Percentiles rank a stretch among this genome's conserved stretches.
These are phyloP conservation scores for Boechera stricta DNA, from an alignment of 345 rosid genomes.

Conservation along the genomic window DNA sequence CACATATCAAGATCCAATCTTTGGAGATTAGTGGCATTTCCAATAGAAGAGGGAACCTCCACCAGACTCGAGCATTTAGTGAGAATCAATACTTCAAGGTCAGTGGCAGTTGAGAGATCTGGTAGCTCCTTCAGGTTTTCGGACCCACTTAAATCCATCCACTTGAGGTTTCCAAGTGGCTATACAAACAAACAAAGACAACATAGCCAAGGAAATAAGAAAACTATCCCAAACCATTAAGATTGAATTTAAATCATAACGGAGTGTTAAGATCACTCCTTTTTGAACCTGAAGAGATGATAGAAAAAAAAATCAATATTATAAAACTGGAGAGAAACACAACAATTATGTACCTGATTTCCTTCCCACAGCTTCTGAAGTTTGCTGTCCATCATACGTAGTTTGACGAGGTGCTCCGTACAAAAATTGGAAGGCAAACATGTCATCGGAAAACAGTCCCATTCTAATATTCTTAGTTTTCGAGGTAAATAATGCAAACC, in stretches of 20 bases:
- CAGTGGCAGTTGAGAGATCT: neutral
- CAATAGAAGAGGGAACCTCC: no score
- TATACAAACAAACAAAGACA: neutral
- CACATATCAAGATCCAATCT: neutral
- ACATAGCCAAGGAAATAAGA: neutral
- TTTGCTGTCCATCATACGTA: neutral
- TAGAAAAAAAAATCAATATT: neutral
- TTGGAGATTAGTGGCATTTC: neutral
- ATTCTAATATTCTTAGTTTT: neutral
- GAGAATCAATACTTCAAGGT: no score
- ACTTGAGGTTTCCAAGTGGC: neutral
- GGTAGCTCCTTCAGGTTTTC: neutral
- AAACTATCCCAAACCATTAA: no score
- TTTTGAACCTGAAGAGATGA: neutral
- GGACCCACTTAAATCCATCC: neutral
- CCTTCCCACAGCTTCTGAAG: neutral
- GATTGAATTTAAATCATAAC: no score
- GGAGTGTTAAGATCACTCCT: neutral
- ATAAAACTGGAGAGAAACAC: neutral
- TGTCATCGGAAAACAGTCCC: neutral
- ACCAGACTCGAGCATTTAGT: no score
- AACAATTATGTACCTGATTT: neutral
- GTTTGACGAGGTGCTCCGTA: neutral
- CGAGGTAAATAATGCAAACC: neutral
- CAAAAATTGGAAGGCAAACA: neutral